Percentiles rank a stretch among this genome's conserved stretches.
These are phyloP conservation scores for Thermomucor indicae-seudaticae DNA, from an alignment of 371 early-diverging fungal genomes.

Conservation along the genomic window DNA sequence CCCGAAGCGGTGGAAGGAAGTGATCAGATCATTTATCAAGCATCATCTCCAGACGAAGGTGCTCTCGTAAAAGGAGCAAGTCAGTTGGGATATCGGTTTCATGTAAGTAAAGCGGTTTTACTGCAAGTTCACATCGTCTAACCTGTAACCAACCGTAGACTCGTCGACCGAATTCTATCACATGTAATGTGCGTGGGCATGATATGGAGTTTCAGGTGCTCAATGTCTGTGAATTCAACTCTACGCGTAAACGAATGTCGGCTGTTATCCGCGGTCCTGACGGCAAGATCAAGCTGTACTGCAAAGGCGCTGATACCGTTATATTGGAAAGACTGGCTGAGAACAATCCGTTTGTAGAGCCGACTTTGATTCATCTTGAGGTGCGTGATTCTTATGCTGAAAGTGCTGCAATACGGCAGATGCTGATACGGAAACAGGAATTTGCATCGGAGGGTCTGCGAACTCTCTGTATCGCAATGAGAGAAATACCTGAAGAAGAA, in stretches of 20 bases:
- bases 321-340: conserved; percentile 89
- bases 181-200: conserved; percentile 60
- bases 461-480: conserved; percentile 92
- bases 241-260: conserved; percentile 96
- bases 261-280: conserved; percentile 90
- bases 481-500: conserved; percentile 86
- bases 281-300: conserved; percentile 87
- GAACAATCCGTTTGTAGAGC: conserved; percentile 75
- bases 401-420: neutral
- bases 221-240: conserved; percentile 96
- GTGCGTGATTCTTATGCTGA: conserved; percentile 8
- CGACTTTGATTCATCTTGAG: conserved; percentile 72
- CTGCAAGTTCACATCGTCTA: neutral
- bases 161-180: conserved; percentile 86
- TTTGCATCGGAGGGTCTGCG: conserved; percentile 91
- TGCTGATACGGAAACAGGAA: conserved; percentile 32
- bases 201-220: conserved; percentile 82
- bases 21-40: conserved; percentile 76
- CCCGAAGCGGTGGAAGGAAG: conserved; percentile 78
- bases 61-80: conserved; percentile 85
- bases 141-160: conserved; percentile 45
- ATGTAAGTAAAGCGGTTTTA: conserved; percentile 17
- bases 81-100: conserved; percentile 57
- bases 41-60: conserved; percentile 90
- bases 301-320: conserved; percentile 99